phyloP scores from a whole-genome alignment of 1,284 basidiomycete species.

The Salmacisia buchloeana region DNA sequence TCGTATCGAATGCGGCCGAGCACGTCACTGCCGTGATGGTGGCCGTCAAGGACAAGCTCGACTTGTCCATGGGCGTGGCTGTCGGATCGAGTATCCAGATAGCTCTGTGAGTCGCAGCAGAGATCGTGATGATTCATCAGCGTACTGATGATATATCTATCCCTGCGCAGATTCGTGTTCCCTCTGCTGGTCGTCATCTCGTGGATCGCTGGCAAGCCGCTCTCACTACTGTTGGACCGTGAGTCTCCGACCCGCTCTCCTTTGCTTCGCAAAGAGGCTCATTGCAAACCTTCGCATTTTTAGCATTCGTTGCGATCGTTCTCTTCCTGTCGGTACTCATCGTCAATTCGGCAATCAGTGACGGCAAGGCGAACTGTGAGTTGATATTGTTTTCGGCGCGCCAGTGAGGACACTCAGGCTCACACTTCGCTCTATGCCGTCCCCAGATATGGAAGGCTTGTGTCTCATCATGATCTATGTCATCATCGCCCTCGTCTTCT shows the following conservation, averaged over 20 bases:
- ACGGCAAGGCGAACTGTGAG: conserved; percentile 28
- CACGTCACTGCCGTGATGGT: conserved; percentile 38
- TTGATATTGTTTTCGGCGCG: neutral
- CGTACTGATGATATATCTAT: neutral
- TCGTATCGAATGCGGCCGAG: conserved; percentile 37
- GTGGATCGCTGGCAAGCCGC: conserved; percentile 37
- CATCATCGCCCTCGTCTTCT: conserved; percentile 30
- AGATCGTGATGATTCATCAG: neutral
- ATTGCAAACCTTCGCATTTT: neutral
- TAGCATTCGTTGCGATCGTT: conserved; percentile 34
- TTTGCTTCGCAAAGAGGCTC: neutral
- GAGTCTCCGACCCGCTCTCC: neutral
- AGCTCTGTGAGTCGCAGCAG: conserved; percentile 18
- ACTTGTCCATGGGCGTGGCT: conserved; percentile 35
- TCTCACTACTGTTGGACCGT: conserved; percentile 37
- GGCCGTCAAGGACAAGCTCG: conserved; percentile 41
- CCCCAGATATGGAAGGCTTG: conserved; percentile 28
- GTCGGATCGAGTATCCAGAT: conserved; percentile 44
- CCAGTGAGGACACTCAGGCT: neutral
- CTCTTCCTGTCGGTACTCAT: conserved; percentile 35
- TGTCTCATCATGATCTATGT: conserved; percentile 38
- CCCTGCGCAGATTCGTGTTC: conserved; percentile 25
- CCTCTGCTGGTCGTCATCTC: conserved; percentile 39
- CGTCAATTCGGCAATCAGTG: conserved; percentile 39
- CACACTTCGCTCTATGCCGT: neutral